These are phyloP conservation scores for Ophiostoma pallidulum DNA, from an alignment of 2,329 filamentous ascomycete genomes.

Conservation along the genomic window DNA sequence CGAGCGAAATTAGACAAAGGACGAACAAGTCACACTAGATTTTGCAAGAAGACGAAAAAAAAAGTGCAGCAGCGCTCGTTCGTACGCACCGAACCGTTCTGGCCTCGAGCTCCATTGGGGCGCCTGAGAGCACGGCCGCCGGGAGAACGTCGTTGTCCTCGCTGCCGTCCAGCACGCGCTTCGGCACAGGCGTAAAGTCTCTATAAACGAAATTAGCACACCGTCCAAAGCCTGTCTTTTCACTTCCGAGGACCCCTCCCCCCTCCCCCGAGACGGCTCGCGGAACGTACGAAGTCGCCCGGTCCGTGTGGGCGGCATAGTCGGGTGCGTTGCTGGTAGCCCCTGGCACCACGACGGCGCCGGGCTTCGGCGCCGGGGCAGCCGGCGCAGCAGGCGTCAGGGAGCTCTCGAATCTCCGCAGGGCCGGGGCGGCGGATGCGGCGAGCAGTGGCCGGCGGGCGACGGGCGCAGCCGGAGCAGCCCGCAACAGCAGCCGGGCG, in stretches of 20 bases:
- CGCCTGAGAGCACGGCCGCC: constrained; percentile 81
- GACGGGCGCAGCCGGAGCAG: constrained; percentile 22
- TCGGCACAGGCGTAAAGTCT: constrained; percentile 83
- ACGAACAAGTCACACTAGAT: too few relatives aligned
- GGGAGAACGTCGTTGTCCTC: constrained; percentile 67
- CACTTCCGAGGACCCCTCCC: background rate
- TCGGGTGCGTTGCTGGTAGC: constrained; percentile 59
- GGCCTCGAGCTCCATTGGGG: constrained; percentile 86
- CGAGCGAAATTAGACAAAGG: too few relatives aligned
- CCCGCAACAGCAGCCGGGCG: constrained; percentile 43
- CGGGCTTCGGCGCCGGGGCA: constrained; percentile 23
- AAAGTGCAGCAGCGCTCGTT: too few relatives aligned
- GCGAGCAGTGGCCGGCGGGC: constrained; percentile 21
- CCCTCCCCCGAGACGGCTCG: too few relatives aligned
- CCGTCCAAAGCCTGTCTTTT: background rate
- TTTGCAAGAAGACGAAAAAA: too few relatives aligned
- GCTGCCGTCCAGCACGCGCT: constrained; percentile 81
- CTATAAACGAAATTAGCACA: constrained; percentile 36
- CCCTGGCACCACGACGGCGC: constrained; percentile 26
- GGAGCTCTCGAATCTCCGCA: constrained; percentile 47
- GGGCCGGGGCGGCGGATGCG: constrained; percentile 30
- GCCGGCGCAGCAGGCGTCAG: constrained; percentile 33
- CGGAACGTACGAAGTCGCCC: constrained; percentile 71
- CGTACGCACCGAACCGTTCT: constrained; percentile 83
- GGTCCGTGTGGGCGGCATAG: constrained; percentile 72